Evolutionary conservation across 2,329 filamentous ascomycete genomes (phyloP), one percentile per base, ranked within the genome.

Genomic region (Elsinoe ampelina): DNA sequence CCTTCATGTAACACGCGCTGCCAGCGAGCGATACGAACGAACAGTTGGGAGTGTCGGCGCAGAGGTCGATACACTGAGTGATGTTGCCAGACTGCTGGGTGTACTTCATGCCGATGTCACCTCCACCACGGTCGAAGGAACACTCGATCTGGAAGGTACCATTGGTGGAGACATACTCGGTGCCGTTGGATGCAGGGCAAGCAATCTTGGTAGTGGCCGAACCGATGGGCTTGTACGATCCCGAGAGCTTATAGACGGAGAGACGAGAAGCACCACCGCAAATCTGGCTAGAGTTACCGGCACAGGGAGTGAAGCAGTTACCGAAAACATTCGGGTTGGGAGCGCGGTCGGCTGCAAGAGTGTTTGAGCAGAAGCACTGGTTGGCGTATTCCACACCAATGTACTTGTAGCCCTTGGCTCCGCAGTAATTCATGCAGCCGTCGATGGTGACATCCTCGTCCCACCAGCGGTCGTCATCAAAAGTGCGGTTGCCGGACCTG

Each of bases 221-320:
- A 12, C 36, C 34, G 45, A 43, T 41, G 3, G 26, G 55, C 54
- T 58, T 66, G 69, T 13, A 58, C 55, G 58, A 65, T 65, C n/a
- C 61, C 35, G 26, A 74, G 57, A 65, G 68, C 55, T 68, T 59
- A 54, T 73, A 74, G 2, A 73, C 61, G 5, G 65, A 68, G 15
- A 72, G 62, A 1, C 65, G 65, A 13, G 60, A 63, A 10, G 64
- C 64, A 10, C 72, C 72, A 54, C 72, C 72, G 58, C 72, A 75
- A 20, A 70, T 62, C 61, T 73, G 61, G 20, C 47, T 60, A 11
- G 58, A 54, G 60, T 81, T 71, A 17, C 80, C 81, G 10, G 70
- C 72, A 68, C 81, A 84, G 38, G 75, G 66, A 63, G 76, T 74
- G 59, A 72, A 70, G 67, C 81, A 84, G 60, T 77, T 77, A 38